phyloP scores from a whole-genome alignment of 2,329 filamentous ascomycete genomes.

The Fulvia fulva region DNA sequence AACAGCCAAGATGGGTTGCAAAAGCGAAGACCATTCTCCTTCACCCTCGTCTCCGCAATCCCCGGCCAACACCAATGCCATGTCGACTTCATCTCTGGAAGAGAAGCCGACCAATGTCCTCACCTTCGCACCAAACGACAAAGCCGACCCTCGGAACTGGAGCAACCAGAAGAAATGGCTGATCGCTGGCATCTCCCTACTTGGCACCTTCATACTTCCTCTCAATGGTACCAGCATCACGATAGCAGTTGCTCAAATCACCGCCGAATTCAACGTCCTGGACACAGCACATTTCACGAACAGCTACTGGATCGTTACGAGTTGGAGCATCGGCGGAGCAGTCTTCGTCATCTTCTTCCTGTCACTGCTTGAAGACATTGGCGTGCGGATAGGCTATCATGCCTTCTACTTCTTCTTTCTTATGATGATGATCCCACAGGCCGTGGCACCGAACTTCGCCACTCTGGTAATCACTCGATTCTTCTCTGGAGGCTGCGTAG shows the following conservation, averaged over 20 bases:
- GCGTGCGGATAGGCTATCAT: conserved; percentile 30
- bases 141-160: conserved; percentile 36
- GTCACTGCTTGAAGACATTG: conserved; percentile 38
- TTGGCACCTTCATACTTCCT: conserved; percentile 33
- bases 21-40: background rate
- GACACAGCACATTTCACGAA: conserved; percentile 36
- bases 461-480: conserved; percentile 37
- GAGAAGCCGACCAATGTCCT: conserved; percentile 38
- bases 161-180: conserved; percentile 32
- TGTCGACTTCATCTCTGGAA: conserved; percentile 8
- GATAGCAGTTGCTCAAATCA: conserved; percentile 33
- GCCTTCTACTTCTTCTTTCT: conserved; percentile 34
- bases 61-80: background rate
- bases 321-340: conserved; percentile 37
- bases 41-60: background rate
- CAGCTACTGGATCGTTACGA: conserved; percentile 38
- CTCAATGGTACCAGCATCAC: conserved; percentile 38
- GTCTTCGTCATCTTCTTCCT: conserved; percentile 36
- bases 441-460: conserved; percentile 37
- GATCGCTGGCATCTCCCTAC: conserved; percentile 31
- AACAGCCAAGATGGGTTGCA: conserved; percentile 3
- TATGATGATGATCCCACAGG: conserved; percentile 38
- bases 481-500: conserved; percentile 37
- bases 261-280: conserved; percentile 31
- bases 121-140: conserved; percentile 46